Percentiles rank a stretch among this genome's conserved stretches.
These are phyloP conservation scores for Truncatella angustata DNA, from an alignment of 2,329 filamentous ascomycete genomes.

Conservation along the genomic window DNA sequence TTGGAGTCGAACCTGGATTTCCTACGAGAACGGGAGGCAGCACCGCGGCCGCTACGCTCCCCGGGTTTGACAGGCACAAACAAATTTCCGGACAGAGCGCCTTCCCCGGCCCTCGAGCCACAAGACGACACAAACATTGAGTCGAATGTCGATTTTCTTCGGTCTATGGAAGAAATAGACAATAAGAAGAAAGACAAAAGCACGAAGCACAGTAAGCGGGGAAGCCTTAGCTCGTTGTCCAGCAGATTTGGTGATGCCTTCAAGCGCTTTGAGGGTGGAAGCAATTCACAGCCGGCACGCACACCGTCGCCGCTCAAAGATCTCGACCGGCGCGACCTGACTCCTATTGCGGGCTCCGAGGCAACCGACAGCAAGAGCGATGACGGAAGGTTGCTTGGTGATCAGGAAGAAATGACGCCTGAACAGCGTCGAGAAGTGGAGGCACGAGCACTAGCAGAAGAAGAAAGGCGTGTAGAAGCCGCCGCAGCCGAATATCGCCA, in stretches of 20 bases:
- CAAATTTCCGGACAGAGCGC: slow-evolving; percentile 33
- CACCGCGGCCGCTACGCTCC: slow-evolving; percentile 38
- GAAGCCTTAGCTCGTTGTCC: slow-evolving; percentile 70
- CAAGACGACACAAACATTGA: slow-evolving; percentile 65
- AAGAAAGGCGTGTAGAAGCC: slow-evolving; percentile 85
- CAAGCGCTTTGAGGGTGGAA: slow-evolving; percentile 73
- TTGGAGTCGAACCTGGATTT: slow-evolving; percentile 81
- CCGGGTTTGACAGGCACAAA: slow-evolving; percentile 32
- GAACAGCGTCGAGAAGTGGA: slow-evolving; percentile 91
- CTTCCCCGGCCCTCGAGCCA: slow-evolving; percentile 42
- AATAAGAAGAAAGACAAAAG: slow-evolving; percentile 53
- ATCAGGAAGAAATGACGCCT: slow-evolving; percentile 72
- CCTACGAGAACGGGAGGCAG: slow-evolving; percentile 71
- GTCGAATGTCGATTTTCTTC: slow-evolving; percentile 81
- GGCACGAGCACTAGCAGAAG: slow-evolving; percentile 74
- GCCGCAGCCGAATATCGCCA: slow-evolving; percentile 86
- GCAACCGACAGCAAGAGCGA: slow-evolving; percentile 68
- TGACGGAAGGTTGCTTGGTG: slow-evolving; percentile 61
- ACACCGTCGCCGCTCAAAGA: slow-evolving; percentile 51
- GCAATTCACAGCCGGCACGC: slow-evolving; percentile 30
- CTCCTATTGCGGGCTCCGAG: slow-evolving; percentile 75
- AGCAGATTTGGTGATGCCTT: slow-evolving; percentile 93
- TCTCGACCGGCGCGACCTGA: slow-evolving; percentile 50
- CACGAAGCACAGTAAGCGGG: slow-evolving; percentile 65
- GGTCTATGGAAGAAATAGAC: slow-evolving; percentile 68